phyloP scores from a whole-genome alignment of 805 yeast genomes.

The Lachancea fermentati region DNA sequence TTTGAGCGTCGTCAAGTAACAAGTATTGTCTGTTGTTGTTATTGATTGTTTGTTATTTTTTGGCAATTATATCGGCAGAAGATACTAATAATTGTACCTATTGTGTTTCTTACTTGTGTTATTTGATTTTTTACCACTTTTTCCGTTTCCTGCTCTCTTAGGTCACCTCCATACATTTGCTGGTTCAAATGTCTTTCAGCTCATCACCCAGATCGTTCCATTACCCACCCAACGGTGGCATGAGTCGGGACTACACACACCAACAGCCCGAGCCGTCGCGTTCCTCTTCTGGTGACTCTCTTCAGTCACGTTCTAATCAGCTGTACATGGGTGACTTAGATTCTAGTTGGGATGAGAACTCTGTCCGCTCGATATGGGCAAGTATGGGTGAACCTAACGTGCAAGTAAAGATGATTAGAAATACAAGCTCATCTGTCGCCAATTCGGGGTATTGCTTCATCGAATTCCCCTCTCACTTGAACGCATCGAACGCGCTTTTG shows the following conservation, averaged over 20 bases:
- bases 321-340: slow-evolving; percentile 92
- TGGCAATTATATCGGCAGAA: not conserved
- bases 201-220: slow-evolving; percentile 2
- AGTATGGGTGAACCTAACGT: slow-evolving; percentile 53
- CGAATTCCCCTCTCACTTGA: slow-evolving; percentile 55
- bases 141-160: not conserved
- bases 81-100: not conserved
- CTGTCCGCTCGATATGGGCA: slow-evolving; percentile 65
- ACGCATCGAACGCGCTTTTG: slow-evolving; percentile 60
- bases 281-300: slow-evolving; percentile 1
- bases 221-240: not conserved
- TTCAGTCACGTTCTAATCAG: slow-evolving; percentile 22
- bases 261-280: slow-evolving; percentile 1
- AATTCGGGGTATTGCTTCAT: slow-evolving; percentile 80
- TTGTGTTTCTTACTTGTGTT: not conserved
- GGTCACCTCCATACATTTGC: slow-evolving; percentile 16
- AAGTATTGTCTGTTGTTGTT: not conserved
- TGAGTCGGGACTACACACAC: slow-evolving; percentile 3
- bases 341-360: slow-evolving; percentile 72
- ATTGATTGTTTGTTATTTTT: not conserved
- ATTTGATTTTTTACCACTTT: not conserved
- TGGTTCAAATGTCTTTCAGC: slow-evolving; percentile 17
- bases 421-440: slow-evolving; percentile 26
- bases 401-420: slow-evolving; percentile 63
- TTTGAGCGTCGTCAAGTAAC: not conserved